Evolutionary conservation across 2,329 filamentous ascomycete species (phyloP), one percentile per base, ranked within the genome.

Genomic region (Exophiala xenobiotica): DNA sequence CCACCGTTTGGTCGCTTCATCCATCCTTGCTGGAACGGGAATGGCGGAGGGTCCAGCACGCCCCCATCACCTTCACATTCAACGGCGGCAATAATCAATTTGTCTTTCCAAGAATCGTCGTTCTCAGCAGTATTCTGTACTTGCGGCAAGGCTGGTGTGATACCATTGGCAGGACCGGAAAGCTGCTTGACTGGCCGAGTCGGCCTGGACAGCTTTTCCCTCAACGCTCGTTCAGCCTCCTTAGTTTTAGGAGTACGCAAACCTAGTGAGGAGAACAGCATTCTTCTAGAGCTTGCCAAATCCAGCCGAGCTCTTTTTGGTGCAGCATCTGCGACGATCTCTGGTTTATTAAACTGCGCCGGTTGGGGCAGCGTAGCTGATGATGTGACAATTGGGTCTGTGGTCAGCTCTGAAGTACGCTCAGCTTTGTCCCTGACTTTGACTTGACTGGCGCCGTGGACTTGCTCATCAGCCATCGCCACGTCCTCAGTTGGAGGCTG

Each of bases 11-110:
- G 78, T 82, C 49, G 64, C 63, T 61, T 70, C 60, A 66, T 56
- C 92, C 91, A 96, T 40, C 88, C 81, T 67, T 96, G 90, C 12
- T 87, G 76, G 67, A 96, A 96, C 0, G 91, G 91, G 64, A 95
- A 96, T 0, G 91, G 88, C 0, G 92, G 91, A 26, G 88, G 79
- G 46, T 80, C 87, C 39, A 95, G 74, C 24, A 79, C 72, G 31
- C 89, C 72, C 4, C 77, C 79, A 23, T 87, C 79, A n/a, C 87
- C 78, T 56, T 83, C 82, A 68, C 91, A 96, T 67, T 97, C 92
- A 1, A 95, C 88, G 18, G 89, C 91, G 19, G 81, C 79, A 54
- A 95, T 82, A 8, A 74, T 78, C 53, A 96, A 85, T 59, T 83
- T 89, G 3, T 81, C 73, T 59, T 81, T 81, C 91, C 91, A 96